Percentiles rank a stretch among this genome's conserved stretches.
Conservation (phyloP, 2,329 filamentous ascomycete species). For the Scedosporium minutisporum region DNA sequence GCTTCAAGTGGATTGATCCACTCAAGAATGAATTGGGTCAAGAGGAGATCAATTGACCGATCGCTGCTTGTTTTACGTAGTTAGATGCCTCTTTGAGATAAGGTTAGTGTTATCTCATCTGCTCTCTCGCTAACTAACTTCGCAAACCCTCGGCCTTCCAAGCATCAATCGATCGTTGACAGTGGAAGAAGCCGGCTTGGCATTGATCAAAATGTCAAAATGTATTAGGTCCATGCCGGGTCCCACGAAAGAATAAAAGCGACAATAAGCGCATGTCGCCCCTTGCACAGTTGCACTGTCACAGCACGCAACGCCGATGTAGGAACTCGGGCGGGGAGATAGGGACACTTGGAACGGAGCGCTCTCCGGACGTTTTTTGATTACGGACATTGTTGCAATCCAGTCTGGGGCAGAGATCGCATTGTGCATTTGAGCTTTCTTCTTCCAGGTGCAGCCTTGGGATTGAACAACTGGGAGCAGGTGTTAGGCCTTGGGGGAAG, state of each 20-base stretch:
- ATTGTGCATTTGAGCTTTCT: not conserved
- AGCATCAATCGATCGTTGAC: too few species aligned
- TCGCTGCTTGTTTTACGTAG: too few species aligned
- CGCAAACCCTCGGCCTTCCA: too few species aligned
- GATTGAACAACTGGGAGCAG: not conserved
- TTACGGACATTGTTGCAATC: too few species aligned
- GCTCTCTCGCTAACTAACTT: too few species aligned
- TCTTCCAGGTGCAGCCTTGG: not conserved
- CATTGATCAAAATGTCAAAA: not conserved
- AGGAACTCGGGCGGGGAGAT: not conserved
- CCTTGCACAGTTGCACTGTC: too few species aligned
- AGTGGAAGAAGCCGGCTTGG: not conserved
- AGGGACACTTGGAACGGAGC: not conserved
- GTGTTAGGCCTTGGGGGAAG: not conserved
- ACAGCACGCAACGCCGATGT: not conserved
- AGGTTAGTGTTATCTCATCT: too few species aligned
- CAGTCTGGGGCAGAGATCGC: not conserved
- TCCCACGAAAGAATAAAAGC: not conserved
- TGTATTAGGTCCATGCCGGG: not conserved
- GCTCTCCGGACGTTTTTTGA: not conserved
- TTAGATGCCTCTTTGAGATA: too few species aligned
- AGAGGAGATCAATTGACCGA: too few species aligned
- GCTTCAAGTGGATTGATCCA: too few species aligned
- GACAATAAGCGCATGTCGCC: not conserved
- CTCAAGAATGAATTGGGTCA: too few species aligned